A percentile compares a stretch with the other conserved stretches of the same genome.
Conservation (phyloP, 2,329 filamentous ascomycete species). For the Colletotrichum trifolii region DNA sequence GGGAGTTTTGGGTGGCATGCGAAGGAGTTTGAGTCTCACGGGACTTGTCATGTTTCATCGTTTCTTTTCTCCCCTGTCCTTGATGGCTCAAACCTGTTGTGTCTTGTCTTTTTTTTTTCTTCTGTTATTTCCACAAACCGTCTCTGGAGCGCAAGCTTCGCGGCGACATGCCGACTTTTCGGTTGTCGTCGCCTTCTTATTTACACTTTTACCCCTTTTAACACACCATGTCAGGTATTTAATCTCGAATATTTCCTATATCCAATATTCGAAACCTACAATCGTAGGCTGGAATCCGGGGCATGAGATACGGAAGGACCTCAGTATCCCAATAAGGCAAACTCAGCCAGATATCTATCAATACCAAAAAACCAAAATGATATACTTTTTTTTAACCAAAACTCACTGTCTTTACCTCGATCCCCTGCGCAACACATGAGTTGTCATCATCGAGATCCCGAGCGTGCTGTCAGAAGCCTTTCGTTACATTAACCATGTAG, state of each 20-base stretch:
- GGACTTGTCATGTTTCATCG: no score
- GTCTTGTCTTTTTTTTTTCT: not conserved
- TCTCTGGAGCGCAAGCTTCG: slow-evolving; percentile 21
- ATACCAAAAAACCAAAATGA: slow-evolving; percentile 1
- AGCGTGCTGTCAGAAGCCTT: no score
- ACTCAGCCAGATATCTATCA: slow-evolving; percentile 7
- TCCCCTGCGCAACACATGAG: no score
- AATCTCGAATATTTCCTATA: slow-evolving; percentile 22
- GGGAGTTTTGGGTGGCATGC: slow-evolving; percentile 18
- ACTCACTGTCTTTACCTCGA: not conserved
- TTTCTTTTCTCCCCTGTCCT: not conserved
- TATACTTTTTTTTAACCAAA: not conserved
- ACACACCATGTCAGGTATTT: slow-evolving; percentile 17
- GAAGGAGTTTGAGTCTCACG: not conserved
- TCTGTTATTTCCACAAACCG: slow-evolving; percentile 7
- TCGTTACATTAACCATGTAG: no score
- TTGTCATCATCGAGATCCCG: no score
- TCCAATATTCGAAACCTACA: slow-evolving; percentile 15
- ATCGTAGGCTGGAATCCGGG: slow-evolving; percentile 32
- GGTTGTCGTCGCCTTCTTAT: slow-evolving; percentile 1
- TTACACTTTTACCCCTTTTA: slow-evolving; percentile 2
- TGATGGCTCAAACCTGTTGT: not conserved
- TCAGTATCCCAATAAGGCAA: slow-evolving; percentile 31
- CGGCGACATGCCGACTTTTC: not conserved
- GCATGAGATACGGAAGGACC: slow-evolving; percentile 24